These are phyloP conservation scores for Zymoseptoria passerinii DNA, from an alignment of 2,329 filamentous ascomycete species.

Conservation along the genomic window DNA sequence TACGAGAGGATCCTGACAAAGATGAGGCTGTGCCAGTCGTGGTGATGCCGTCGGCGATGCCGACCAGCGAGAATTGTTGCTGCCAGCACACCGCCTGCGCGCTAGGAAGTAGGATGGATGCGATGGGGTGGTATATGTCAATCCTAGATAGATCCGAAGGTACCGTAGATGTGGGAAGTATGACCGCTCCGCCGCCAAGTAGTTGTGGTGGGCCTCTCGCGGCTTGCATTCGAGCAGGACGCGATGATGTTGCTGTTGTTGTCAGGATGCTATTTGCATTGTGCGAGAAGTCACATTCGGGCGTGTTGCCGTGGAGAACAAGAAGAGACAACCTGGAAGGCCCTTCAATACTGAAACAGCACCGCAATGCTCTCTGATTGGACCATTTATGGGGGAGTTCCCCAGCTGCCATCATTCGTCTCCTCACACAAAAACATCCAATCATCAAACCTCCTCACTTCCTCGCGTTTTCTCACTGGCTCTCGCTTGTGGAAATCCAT, in stretches of 20 bases:
- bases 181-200: neutral
- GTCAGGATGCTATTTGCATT: neutral
- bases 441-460: slow-evolving; percentile 3
- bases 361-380: neutral
- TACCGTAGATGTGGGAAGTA: neutral
- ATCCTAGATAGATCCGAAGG: neutral
- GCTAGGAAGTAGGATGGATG: neutral
- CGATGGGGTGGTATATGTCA: neutral
- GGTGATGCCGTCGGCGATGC: neutral
- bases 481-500: neutral
- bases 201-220: neutral
- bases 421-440: neutral
- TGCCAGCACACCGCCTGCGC: neutral
- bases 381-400: neutral
- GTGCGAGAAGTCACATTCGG: neutral
- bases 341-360: neutral
- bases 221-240: neutral
- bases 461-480: slow-evolving; percentile 5
- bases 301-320: neutral
- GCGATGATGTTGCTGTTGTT: neutral
- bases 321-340: neutral
- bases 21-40: neutral
- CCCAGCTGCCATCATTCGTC: neutral
- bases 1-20: slow-evolving; percentile 1
- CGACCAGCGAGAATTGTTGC: neutral